These are phyloP conservation scores for Artemisia tridentata DNA, from an alignment of 129 eudicot genomes.

Conservation along the genomic window DNA sequence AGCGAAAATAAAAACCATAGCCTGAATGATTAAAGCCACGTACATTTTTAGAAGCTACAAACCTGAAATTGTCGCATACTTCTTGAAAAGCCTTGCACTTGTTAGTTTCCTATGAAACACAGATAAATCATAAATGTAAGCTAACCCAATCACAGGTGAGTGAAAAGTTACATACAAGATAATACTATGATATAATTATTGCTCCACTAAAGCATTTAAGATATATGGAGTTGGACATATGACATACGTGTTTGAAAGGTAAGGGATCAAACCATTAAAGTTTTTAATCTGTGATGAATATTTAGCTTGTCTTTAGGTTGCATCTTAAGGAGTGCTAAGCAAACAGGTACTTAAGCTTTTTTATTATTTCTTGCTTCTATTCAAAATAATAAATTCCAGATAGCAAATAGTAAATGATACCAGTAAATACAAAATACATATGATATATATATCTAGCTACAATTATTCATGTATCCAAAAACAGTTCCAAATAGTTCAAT, in stretches of 20 bases:
- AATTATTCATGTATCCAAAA: too few relatives aligned
- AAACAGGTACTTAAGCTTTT: too few relatives aligned
- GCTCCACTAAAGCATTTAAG: neutral
- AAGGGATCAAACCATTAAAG: too few relatives aligned
- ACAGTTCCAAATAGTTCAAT: neutral
- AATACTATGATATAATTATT: neutral
- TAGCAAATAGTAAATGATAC: too few relatives aligned
- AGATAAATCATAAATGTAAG: conserved; percentile 1
- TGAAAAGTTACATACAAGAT: neutral
- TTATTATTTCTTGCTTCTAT: too few relatives aligned
- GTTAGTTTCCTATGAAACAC: conserved; percentile 60
- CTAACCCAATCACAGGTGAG: conserved; percentile 5
- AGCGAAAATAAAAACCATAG: neutral
- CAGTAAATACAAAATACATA: too few relatives aligned
- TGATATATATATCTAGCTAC: too few relatives aligned
- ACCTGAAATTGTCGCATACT: conserved; percentile 87
- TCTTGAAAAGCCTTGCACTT: conserved; percentile 87
- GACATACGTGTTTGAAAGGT: neutral
- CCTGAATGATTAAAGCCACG: neutral
- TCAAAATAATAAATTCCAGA: too few relatives aligned
- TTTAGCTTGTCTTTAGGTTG: too few relatives aligned
- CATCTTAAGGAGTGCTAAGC: too few relatives aligned
- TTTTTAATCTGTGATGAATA: too few relatives aligned
- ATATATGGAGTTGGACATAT: neutral
- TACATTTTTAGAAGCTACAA: conserved; percentile 16